Percentiles rank a stretch among this genome's conserved stretches.
phyloP scores from a whole-genome alignment of 2,329 filamentous ascomycete species.

The Stagonosporopsis cucurbitacearum region DNA sequence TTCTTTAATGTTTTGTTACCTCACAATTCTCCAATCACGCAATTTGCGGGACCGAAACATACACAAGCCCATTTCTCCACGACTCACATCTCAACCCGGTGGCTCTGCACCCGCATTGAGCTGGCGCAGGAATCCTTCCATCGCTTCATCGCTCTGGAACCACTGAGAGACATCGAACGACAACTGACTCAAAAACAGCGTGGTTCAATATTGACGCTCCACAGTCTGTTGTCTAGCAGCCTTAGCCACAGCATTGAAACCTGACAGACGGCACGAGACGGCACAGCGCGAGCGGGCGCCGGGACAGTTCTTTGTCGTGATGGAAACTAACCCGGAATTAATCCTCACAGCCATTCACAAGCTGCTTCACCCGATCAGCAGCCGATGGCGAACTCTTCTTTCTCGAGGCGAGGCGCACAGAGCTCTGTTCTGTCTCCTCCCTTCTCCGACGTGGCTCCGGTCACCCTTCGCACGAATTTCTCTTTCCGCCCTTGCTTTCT shows the following conservation, averaged over 20 bases:
- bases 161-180: conserved; percentile 6
- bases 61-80: conserved; percentile 15
- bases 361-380: conserved; percentile 10
- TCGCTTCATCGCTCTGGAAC: conserved; percentile 13
- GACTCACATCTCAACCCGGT: conserved; percentile 12
- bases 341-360: conserved; percentile 10
- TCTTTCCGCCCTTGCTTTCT: neutral
- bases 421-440: neutral
- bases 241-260: conserved; percentile 12
- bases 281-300: conserved; percentile 10
- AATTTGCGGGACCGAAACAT: conserved; percentile 4
- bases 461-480: neutral
- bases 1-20: conserved; percentile 9
- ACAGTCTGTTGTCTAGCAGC: conserved; percentile 13
- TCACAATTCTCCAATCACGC: conserved; percentile 11
- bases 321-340: conserved; percentile 13
- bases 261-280: conserved; percentile 16
- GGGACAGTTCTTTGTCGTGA: conserved; percentile 9
- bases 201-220: conserved; percentile 17
- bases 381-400: conserved; percentile 1
- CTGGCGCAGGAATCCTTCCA: conserved; percentile 16
- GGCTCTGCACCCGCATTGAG: conserved; percentile 10
- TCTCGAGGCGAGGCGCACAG: conserved; percentile 8
- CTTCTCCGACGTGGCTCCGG: neutral
- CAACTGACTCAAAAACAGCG: conserved; percentile 17